Base-by-base conservation (phyloP, 192 early-diverging fungal genomes). In the Paraglomus brasilianum region DNA sequence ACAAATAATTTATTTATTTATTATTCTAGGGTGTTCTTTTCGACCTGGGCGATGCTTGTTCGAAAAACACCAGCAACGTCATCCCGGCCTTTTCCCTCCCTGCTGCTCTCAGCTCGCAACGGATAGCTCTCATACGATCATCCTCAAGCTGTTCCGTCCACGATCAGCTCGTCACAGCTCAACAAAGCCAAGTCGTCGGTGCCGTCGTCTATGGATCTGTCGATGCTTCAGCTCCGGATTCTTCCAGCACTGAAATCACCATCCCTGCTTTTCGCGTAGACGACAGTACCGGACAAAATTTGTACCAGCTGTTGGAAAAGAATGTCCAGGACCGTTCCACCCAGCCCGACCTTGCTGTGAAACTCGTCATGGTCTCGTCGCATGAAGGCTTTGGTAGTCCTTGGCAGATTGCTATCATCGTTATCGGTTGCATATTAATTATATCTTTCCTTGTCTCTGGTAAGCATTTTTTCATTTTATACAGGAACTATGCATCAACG, bases 401-500 rank as follows among this genome's bases (percentile, higher is more conserved):
- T 55, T 68, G 66, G 66, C 21, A 68, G 55, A 42, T 68, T 41
- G 66, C 66, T 5, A 68, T 68, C 21, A 55, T 68, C 19, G 66
- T 68, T 11, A 55, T 68, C 22, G 66, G 66, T 43, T 52, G 21
- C 17, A 42, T 68, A 43, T 42, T 68, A 43, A 52, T 42, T 10
- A 42, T 41, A 55, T 68, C 66, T 14, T 68, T 68, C 21, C 55
- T 68, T 17, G 14, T 68, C 0, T 68, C 66, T 21, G 51, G 66
- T 68, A 45, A 55, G 39, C 55, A 56, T n/a, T 56, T n/a, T 22
- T 21, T 56, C 53, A 24, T 53, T 67, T 43, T 24, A 30, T 40
- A 30, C 30, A 30, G 30, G 30, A 30, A 30, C 30, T 30, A 30
- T 30, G 30, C 30, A 30, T 30, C 30, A 30, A 30, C 30, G 30